phyloP scores from a whole-genome alignment of 2,329 filamentous ascomycete species.

The Gnomoniopsis smithogilvyi region DNA sequence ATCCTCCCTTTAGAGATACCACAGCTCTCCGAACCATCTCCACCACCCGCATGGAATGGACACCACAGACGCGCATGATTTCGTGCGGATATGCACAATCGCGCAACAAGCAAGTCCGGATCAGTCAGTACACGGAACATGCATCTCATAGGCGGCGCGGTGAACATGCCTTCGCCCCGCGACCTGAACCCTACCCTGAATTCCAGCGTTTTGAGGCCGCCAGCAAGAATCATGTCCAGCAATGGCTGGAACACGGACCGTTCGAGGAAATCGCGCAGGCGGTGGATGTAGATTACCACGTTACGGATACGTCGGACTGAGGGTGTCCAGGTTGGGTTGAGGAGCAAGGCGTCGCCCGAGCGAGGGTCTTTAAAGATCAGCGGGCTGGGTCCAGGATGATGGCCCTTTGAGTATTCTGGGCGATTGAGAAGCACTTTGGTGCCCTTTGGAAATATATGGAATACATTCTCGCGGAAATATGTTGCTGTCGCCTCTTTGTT shows the following conservation, averaged over 20 bases:
- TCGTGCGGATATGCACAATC: conserved; percentile 33
- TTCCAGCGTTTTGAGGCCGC: conserved; percentile 22
- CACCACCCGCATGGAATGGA: conserved; percentile 32
- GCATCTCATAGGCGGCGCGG: conserved; percentile 20
- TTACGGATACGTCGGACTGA: conserved; percentile 21
- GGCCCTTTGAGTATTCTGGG: conserved; percentile 8
- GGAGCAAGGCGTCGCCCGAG: not conserved
- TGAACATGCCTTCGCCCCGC: conserved; percentile 14
- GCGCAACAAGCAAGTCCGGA: conserved; percentile 39
- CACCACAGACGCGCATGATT: conserved; percentile 38
- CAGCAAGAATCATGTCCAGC: conserved; percentile 26
- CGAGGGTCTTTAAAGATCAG: not conserved
- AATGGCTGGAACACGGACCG: conserved; percentile 19
- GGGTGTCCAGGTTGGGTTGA: not conserved
- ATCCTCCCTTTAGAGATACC: not conserved
- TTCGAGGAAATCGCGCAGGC: conserved; percentile 21
- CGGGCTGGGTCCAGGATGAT: not conserved
- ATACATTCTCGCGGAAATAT: conserved; percentile 27
- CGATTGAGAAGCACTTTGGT: not conserved
- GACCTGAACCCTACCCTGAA: conserved; percentile 10
- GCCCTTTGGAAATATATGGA: conserved; percentile 21
- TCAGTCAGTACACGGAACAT: conserved; percentile 41
- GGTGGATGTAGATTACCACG: conserved; percentile 21
- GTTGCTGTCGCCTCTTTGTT: conserved; percentile 22
- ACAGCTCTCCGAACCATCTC: not conserved